Conservation (phyloP, 768 basidiomycete species). For the Naematelia encephala region DNA sequence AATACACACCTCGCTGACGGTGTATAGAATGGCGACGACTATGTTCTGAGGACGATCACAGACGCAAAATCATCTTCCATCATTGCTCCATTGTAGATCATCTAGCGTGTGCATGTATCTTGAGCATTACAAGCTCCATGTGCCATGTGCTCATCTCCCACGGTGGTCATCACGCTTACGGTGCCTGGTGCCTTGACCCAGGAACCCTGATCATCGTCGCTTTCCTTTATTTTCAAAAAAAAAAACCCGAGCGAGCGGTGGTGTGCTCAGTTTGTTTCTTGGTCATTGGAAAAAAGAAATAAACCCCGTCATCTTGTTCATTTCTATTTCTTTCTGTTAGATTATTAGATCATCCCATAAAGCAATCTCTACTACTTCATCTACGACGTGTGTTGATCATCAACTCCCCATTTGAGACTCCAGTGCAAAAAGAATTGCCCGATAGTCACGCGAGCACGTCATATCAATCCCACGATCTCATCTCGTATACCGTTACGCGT, state of each 20-base stretch:
- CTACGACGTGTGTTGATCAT: no score
- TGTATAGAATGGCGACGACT: constrained; percentile 52
- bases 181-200: background rate
- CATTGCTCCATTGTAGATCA: constrained; percentile 42
- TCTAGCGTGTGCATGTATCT: background rate
- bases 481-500: no score
- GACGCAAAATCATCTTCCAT: constrained; percentile 47
- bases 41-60: constrained; percentile 49
- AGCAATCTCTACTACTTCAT: no score
- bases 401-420: no score
- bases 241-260: background rate
- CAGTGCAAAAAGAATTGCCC: no score
- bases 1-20: constrained; percentile 2
- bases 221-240: background rate
- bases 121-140: background rate
- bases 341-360: no score
- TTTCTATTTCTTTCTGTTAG: no score
- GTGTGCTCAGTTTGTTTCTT: background rate
- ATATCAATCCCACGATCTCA: no score
- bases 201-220: background rate
- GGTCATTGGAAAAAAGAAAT: no score
- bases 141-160: background rate
- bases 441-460: no score
- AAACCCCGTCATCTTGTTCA: background rate
- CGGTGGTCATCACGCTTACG: background rate